Percentiles rank a stretch among this genome's conserved stretches.
phyloP scores from a whole-genome alignment of 2,329 filamentous ascomycete species.

The Pseudogymnoascus destructans region DNA sequence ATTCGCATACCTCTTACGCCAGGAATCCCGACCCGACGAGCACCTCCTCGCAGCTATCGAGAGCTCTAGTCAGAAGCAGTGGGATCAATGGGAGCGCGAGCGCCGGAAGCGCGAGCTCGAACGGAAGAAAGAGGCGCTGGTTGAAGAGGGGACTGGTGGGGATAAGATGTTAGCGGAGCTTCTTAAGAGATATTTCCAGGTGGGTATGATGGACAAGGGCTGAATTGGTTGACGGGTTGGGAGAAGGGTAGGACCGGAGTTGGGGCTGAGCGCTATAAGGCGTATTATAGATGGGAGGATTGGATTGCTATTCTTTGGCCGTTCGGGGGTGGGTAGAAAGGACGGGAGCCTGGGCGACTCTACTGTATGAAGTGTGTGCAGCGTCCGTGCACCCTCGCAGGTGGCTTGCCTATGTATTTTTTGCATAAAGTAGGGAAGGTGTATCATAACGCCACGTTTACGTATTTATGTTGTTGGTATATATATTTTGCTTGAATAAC shows the following conservation, averaged over 20 bases:
- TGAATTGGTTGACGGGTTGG: not conserved
- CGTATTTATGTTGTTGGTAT: not conserved
- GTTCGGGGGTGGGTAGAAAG: not conserved
- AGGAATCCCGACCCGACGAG: not conserved
- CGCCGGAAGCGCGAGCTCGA: not conserved
- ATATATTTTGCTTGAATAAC: not conserved
- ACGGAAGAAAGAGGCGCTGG: conserved; percentile 6
- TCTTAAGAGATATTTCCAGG: conserved; percentile 2
- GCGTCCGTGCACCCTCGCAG: not conserved
- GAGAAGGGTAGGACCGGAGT: not conserved
- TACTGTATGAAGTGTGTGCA: conserved; percentile 2
- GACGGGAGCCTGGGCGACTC: not conserved
- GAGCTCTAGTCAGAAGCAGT: not conserved
- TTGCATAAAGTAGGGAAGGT: not conserved
- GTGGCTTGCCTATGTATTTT: not conserved
- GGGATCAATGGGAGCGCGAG: not conserved
- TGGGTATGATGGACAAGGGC: conserved; percentile 1
- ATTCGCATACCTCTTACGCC: not conserved
- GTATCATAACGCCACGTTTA: conserved; percentile 4
- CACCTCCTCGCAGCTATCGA: not conserved
- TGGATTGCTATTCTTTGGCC: not conserved
- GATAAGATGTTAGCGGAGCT: conserved; percentile 6
- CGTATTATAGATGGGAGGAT: not conserved
- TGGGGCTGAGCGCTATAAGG: not conserved
- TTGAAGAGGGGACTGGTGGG: not conserved